phyloP scores from a whole-genome alignment of 1,284 basidiomycete species.

The Ceratobasidium sp. region DNA sequence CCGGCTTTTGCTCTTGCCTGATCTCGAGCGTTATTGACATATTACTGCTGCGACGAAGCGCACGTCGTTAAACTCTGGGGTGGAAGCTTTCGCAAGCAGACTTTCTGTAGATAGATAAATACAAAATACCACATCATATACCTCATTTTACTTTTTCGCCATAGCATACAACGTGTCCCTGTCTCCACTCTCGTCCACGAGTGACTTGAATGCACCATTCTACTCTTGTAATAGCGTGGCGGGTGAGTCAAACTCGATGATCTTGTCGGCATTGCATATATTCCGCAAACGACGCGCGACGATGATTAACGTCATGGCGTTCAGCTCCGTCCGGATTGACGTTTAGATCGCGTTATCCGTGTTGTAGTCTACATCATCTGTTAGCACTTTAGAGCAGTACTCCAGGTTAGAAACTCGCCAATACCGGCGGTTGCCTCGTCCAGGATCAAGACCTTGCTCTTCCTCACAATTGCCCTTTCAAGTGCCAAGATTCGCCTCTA shows the following conservation, averaged over 20 bases:
- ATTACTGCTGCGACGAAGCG: background rate
- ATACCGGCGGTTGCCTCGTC: slow-evolving; percentile 55
- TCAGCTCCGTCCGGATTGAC: slow-evolving; percentile 48
- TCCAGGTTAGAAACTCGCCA: slow-evolving; percentile 54
- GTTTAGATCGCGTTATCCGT: slow-evolving; percentile 43
- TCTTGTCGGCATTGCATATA: slow-evolving; percentile 62
- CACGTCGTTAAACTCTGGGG: no score
- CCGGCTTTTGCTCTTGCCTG: background rate
- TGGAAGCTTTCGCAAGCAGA: no score
- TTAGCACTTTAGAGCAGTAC: slow-evolving; percentile 57
- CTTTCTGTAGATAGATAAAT: no score
- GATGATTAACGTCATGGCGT: slow-evolving; percentile 56
- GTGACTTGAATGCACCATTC: slow-evolving; percentile 60
- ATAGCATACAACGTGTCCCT: slow-evolving; percentile 61
- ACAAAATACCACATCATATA: no score
- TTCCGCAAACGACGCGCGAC: slow-evolving; percentile 44
- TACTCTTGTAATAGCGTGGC: slow-evolving; percentile 52
- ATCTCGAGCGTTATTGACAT: background rate
- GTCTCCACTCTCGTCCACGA: slow-evolving; percentile 71
- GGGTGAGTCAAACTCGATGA: slow-evolving; percentile 60
- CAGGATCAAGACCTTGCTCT: slow-evolving; percentile 62
- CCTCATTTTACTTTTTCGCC: slow-evolving; percentile 50
- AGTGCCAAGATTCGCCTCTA: no score
- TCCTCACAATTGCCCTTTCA: slow-evolving; percentile 48
- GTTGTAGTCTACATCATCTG: slow-evolving; percentile 56